phyloP scores from a whole-genome alignment of 495 filamentous ascomycete species.

The Penicillium simplicissimum region DNA sequence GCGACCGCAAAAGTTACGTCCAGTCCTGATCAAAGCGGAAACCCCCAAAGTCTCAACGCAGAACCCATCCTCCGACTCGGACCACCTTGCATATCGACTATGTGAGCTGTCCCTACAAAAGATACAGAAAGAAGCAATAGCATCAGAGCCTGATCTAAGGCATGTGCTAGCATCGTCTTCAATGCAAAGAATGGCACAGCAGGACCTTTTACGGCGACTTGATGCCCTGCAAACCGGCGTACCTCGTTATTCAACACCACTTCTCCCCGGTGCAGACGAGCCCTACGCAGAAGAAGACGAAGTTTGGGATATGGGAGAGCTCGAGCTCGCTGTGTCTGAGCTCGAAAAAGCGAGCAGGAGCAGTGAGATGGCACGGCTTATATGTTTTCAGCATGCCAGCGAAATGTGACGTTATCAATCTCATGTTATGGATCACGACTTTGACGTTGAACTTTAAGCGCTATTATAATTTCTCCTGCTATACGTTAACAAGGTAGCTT shows the following conservation, averaged over 20 bases:
- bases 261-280: conserved; percentile 21
- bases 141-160: conserved; percentile 26
- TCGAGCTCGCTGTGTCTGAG: conserved; percentile 23
- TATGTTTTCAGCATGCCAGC: conserved; percentile 27
- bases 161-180: conserved; percentile 27
- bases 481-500: not conserved
- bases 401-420: conserved; percentile 14
- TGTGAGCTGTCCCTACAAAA: conserved; percentile 30
- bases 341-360: conserved; percentile 22
- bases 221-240: conserved; percentile 14
- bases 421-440: no score
- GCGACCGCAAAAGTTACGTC: not conserved
- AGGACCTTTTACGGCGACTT: conserved; percentile 25
- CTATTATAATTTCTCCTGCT: no score
- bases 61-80: conserved; percentile 24
- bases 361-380: conserved; percentile 21
- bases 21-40: not conserved
- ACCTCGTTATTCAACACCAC: conserved; percentile 6
- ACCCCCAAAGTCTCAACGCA: conserved; percentile 3
- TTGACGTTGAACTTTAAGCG: no score
- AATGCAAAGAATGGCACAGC: conserved; percentile 25
- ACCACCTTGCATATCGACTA: conserved; percentile 27
- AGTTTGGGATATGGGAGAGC: conserved; percentile 21
- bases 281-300: conserved; percentile 17
- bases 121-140: conserved; percentile 28